These are phyloP conservation scores for Penicillium nordicum DNA, from an alignment of 2,329 filamentous ascomycete genomes.

Conservation along the genomic window DNA sequence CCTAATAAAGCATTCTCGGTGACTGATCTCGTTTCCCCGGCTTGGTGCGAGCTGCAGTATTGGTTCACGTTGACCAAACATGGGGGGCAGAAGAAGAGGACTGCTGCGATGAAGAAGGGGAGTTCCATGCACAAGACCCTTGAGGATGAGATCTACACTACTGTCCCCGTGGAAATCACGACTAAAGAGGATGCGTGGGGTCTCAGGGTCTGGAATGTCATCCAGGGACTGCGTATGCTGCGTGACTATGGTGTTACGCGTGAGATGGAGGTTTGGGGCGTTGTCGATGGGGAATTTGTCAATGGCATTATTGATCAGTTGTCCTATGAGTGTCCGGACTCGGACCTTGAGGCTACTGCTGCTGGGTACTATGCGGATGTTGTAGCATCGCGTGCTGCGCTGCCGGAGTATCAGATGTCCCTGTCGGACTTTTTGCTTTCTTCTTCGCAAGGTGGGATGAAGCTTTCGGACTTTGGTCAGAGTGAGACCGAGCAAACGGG, in stretches of 20 bases:
- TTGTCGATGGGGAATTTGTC: slow-evolving; percentile 75
- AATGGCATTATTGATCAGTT: slow-evolving; percentile 89
- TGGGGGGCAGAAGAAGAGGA: slow-evolving; percentile 74
- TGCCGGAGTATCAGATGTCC: slow-evolving; percentile 46
- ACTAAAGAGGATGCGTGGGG: slow-evolving; percentile 81
- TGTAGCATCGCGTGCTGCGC: slow-evolving; percentile 33
- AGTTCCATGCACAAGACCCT: slow-evolving; percentile 75
- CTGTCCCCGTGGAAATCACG: slow-evolving; percentile 66
- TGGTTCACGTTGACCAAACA: slow-evolving; percentile 77
- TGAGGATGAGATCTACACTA: slow-evolving; percentile 79
- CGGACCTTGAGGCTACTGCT: slow-evolving; percentile 62
- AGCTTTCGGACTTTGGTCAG: slow-evolving; percentile 30
- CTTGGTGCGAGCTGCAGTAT: slow-evolving; percentile 96
- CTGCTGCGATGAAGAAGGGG: slow-evolving; percentile 79
- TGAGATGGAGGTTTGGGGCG: slow-evolving; percentile 81
- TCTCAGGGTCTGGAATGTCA: slow-evolving; percentile 82
- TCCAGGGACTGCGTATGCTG: slow-evolving; percentile 75
- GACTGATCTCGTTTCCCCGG: slow-evolving; percentile 79
- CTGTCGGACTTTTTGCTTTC: slow-evolving; percentile 45
- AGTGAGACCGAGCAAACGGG: slow-evolving; percentile 11
- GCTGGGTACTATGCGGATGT: slow-evolving; percentile 39
- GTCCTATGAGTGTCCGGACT: slow-evolving; percentile 71
- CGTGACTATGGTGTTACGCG: slow-evolving; percentile 68
- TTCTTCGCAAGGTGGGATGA: slow-evolving; percentile 35
- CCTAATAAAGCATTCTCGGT: slow-evolving; percentile 80